Evolutionary conservation across 2,329 filamentous ascomycete genomes (phyloP).

Genomic region (Venturia pyrina): DNA sequence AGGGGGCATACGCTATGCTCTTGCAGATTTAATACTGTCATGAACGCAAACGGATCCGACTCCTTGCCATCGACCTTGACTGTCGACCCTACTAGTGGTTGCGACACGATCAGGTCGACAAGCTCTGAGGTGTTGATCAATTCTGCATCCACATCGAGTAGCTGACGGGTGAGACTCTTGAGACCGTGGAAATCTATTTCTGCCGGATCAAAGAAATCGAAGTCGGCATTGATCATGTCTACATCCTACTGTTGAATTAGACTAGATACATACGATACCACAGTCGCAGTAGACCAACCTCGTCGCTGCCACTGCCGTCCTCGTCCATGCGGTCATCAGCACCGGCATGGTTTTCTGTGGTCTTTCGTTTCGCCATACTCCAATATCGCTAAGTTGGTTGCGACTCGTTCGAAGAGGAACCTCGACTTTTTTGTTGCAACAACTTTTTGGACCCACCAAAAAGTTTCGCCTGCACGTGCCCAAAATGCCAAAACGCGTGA

Average conservation of each 20-base stretch:
- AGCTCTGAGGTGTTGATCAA: slow-evolving; percentile 82
- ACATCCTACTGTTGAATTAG: slow-evolving; percentile 53
- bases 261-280: not conserved
- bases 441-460: not conserved
- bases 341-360: not conserved
- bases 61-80: slow-evolving; percentile 96
- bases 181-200: slow-evolving; percentile 90
- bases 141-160: slow-evolving; percentile 79
- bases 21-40: slow-evolving; percentile 75
- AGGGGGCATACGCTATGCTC: slow-evolving; percentile 53
- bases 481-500: not conserved
- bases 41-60: slow-evolving; percentile 82
- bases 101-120: slow-evolving; percentile 75
- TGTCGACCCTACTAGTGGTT: slow-evolving; percentile 81
- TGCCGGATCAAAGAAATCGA: slow-evolving; percentile 96
- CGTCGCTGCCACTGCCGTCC: slow-evolving; percentile 7
- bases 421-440: not conserved
- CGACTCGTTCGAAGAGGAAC: not conserved
- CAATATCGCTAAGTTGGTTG: not conserved
- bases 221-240: slow-evolving; percentile 89
- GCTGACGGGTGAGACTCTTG: slow-evolving; percentile 79
- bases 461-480: not conserved
- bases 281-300: not conserved
- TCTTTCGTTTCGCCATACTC: slow-evolving; percentile 11
- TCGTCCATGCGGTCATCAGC: slow-evolving; percentile 1